Evolutionary conservation across 495 filamentous ascomycete species (phyloP).

Genomic region (Copromyces sp.): DNA sequence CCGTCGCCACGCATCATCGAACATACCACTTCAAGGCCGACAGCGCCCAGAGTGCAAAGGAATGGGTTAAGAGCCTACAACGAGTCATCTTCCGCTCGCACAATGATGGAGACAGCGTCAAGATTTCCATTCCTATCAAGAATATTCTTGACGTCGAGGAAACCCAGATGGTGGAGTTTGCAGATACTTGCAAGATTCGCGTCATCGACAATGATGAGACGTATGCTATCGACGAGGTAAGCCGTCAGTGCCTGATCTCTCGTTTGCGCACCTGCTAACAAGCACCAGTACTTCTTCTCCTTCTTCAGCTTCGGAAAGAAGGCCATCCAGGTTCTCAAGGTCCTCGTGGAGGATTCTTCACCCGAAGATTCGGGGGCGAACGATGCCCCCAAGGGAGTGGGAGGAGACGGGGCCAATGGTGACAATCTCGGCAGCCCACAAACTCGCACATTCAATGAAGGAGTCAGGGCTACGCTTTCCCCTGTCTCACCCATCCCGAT

Average conservation of each 20-base stretch:
- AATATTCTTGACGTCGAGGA: conserved; percentile 92
- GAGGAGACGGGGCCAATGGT: neutral
- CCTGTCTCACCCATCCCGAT: conserved; percentile 34
- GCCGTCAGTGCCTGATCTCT: conserved; percentile 8
- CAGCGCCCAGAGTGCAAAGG: conserved; percentile 77
- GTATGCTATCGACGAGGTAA: conserved; percentile 88
- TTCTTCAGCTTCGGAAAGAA: conserved; percentile 86
- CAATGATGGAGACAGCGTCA: conserved; percentile 95
- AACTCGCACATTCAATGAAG: conserved; percentile 46
- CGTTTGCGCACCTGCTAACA: conserved; percentile 17
- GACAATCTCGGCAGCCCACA: conserved; percentile 7
- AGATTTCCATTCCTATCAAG: conserved; percentile 80
- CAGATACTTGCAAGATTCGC: conserved; percentile 87
- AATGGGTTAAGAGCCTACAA: conserved; percentile 93
- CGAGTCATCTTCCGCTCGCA: conserved; percentile 92
- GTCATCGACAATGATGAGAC: conserved; percentile 89
- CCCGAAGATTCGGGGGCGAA: conserved; percentile 30
- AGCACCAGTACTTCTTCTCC: conserved; percentile 84
- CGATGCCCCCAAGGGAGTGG: conserved; percentile 8
- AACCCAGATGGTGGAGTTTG: conserved; percentile 81
- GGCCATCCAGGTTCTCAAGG: conserved; percentile 67
- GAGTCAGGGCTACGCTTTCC: conserved; percentile 54
- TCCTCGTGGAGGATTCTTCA: conserved; percentile 57
- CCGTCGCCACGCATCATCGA: conserved; percentile 71
- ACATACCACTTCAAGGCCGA: conserved; percentile 87